phyloP scores from a whole-genome alignment of 495 filamentous ascomycete species.

The Neurospora sp. region DNA sequence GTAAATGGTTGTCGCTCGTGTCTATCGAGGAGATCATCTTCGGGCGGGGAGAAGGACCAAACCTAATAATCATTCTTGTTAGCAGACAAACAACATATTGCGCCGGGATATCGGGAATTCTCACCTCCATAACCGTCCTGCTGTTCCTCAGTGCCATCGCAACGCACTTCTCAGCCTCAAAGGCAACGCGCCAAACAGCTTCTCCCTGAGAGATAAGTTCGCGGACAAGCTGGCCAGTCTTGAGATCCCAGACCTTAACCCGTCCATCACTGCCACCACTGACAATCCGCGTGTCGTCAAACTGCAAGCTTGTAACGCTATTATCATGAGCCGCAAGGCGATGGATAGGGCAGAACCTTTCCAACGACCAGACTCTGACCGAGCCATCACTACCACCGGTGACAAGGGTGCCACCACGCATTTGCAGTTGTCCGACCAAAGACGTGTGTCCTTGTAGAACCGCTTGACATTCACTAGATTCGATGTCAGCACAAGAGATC shows the following conservation, averaged over 20 bases:
- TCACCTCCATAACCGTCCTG: constrained; percentile 94
- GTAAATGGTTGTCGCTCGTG: constrained; percentile 26
- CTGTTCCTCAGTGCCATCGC: constrained; percentile 79
- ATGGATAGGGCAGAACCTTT: constrained; percentile 81
- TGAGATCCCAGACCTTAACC: constrained; percentile 95
- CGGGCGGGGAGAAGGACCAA: constrained; percentile 83
- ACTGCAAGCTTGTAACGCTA: constrained; percentile 92
- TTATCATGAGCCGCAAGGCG: constrained; percentile 96
- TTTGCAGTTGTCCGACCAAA: constrained; percentile 92
- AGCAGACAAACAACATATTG: neutral
- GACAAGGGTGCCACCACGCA: constrained; percentile 87
- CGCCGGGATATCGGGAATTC: constrained; percentile 13
- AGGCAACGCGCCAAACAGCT: constrained; percentile 94
- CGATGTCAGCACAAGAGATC: constrained; percentile 11
- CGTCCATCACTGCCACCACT: constrained; percentile 91
- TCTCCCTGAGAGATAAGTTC: constrained; percentile 86
- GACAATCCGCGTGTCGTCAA: constrained; percentile 88
- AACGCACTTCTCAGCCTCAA: constrained; percentile 96
- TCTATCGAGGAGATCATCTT: constrained; percentile 47
- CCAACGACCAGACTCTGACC: constrained; percentile 89
- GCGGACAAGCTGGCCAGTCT: constrained; percentile 79
- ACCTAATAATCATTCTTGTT: constrained; percentile 43
- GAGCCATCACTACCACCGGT: constrained; percentile 94
- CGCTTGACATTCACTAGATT: constrained; percentile 63
- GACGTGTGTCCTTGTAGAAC: constrained; percentile 95